Base-by-base conservation (phyloP, 2,329 filamentous ascomycete species). In the Penicillium sclerotigenum region DNA sequence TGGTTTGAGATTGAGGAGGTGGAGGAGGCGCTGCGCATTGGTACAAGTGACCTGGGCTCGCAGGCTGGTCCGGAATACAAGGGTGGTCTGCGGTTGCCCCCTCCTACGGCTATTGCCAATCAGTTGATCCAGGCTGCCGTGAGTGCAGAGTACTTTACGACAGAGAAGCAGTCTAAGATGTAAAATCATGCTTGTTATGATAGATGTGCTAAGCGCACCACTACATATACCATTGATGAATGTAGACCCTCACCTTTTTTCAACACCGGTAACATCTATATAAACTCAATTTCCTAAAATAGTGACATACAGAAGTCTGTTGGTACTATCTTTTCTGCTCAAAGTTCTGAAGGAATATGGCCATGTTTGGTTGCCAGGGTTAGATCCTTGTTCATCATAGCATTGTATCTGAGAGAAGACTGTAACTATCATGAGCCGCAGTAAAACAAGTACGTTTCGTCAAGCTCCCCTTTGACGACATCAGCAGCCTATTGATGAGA, bases 1-100 rank as follows among this genome's bases (percentile, higher is more conserved):
- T 99, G 94, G 94, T 93, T 93, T 67, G 76, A 83, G 0, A 77
- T 95, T 33, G 90, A 91, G 1, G 91, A 96, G 74, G 85, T 96
- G 2, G 80, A 85, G 67, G 83, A 88, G 68, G 93, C 91, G 1
- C 74, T 97, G 69, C 75, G 76, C 54, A 77, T 83, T 9, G 88
- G 89, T 0, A 85, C 85, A 0, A 87, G 85, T 71, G 81, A 81
- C 2, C 69, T 96, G 56, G 88, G 85, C 14, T 87, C 88, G 40
- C 71, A 78, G 1, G 77, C 87, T 1, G 83, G 84, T 0, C 76
- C 82, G 38, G 87, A 81, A 11, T 92, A 91, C 68, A 87, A 86
- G 70, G 91, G 91, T 0, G 84, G 81, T 4, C 73, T 99, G 77
- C 83, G 90, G 54, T 74, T 99, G 69, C 94, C 94, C 43, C 91